A percentile compares a stretch with the other conserved stretches of the same genome.
phyloP scores from a whole-genome alignment of 2,329 filamentous ascomycete species.

The Reticulascus tulasneorum region DNA sequence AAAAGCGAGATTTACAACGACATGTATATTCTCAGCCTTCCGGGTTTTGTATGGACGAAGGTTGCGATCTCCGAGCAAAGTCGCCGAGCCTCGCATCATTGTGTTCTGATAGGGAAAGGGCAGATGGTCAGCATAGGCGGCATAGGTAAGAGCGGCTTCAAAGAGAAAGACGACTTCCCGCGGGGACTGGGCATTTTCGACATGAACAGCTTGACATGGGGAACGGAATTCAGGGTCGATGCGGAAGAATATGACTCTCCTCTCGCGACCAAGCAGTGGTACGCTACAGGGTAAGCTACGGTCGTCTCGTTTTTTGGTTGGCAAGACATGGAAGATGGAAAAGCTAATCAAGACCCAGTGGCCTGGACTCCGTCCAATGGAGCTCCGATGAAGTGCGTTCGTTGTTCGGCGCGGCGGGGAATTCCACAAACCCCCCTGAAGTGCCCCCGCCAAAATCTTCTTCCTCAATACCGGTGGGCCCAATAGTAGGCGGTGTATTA shows the following conservation, averaged over 20 bases:
- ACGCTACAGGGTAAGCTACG: slow-evolving; percentile 6
- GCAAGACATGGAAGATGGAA: fast-evolving
- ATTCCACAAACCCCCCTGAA: slow-evolving; percentile 9
- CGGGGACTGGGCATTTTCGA: slow-evolving; percentile 13
- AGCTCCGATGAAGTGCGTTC: slow-evolving; percentile 3
- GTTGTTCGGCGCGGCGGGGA: no score
- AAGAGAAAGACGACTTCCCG: slow-evolving; percentile 3
- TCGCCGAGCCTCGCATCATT: no score
- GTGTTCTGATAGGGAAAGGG: slow-evolving; percentile 7
- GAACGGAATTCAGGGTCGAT: slow-evolving; percentile 7
- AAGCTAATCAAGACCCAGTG: slow-evolving; percentile 2
- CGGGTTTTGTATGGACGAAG: slow-evolving; percentile 12
- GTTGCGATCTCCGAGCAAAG: no score
- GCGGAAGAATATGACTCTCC: slow-evolving; percentile 6
- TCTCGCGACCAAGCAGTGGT: slow-evolving; percentile 5
- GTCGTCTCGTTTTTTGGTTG: fast-evolving
- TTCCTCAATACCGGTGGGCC: slow-evolving; percentile 27
- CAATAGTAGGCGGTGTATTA: slow-evolving; percentile 43
- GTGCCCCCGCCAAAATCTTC: not conserved
- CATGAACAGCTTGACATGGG: slow-evolving; percentile 7
- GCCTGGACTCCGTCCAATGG: slow-evolving; percentile 3
- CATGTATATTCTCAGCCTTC: slow-evolving; percentile 11
- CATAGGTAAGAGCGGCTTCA: not conserved
- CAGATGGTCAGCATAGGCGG: slow-evolving; percentile 13
- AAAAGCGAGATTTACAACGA: slow-evolving; percentile 3